Conservation (phyloP, 2,329 filamentous ascomycete genomes). For the Hypoxylon sp. region DNA sequence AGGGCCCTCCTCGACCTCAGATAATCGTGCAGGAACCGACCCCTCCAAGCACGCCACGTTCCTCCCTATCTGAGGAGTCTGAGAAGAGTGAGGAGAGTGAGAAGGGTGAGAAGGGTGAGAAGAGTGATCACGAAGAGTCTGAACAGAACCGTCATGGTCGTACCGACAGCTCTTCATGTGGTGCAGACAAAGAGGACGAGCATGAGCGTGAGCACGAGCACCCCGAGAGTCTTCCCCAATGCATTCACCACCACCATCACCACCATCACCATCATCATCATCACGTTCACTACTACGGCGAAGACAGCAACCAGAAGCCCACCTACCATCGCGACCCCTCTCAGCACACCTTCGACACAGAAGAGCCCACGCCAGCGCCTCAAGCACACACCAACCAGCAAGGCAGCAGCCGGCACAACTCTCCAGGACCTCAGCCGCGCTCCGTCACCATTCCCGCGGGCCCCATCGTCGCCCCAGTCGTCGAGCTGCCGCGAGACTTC, state of each 20-base stretch:
- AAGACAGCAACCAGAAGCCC: background rate
- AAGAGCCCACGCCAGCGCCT: background rate
- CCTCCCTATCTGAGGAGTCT: background rate
- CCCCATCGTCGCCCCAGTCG: background rate
- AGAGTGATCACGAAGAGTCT: background rate
- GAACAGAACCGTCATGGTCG: background rate
- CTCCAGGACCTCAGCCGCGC: background rate
- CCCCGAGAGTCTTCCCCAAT: background rate
- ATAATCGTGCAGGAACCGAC: constrained; percentile 6
- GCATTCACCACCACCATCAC: constrained; percentile 1
- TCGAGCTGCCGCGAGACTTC: background rate
- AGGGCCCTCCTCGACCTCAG: background rate
- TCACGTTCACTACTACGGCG: background rate
- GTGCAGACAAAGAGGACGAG: background rate
- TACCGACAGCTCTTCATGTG: background rate
- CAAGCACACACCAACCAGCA: background rate
- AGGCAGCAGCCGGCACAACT: background rate
- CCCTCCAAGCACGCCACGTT: background rate
- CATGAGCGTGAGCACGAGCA: background rate
- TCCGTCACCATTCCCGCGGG: background rate
- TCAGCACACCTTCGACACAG: background rate
- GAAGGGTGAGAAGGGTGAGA: background rate
- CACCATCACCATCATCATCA: constrained; percentile 8
- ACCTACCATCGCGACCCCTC: background rate
- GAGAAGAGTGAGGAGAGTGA: background rate